Evolutionary conservation across 257 asterid species (phyloP), one percentile per base, ranked within the genome.

Genomic region (Misopates orontium): DNA sequence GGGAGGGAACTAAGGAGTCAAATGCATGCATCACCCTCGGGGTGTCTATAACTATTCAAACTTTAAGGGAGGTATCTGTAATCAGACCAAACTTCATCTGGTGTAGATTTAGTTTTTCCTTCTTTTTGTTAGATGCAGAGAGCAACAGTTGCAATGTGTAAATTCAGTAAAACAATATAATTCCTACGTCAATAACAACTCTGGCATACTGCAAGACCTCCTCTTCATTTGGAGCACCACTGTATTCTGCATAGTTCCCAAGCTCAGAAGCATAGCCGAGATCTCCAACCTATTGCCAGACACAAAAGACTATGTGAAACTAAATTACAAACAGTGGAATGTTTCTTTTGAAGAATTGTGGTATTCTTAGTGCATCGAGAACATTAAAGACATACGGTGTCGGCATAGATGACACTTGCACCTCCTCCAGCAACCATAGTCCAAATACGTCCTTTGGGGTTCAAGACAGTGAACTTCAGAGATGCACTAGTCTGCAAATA

Each of bases 371-470:
- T 42, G 58, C 64, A 42, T 7, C 17, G 36, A 52, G 44, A 64
- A 62, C 19, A n/a, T 20, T 8, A 25, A 77, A 64, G 77, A 74
- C 84, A 8, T 42, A 91, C 96, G 0, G 98, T 92, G 72, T 92
- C 96, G 0, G 98, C 96, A 41, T 92, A 92, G 69, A 92, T 92
- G 71, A 92, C 98, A 74, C 96, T 92, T 62, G 98, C 98, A 40
- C 98, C 98, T 67, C 98, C 98, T 58, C 98, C 98, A 68, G 98
- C 98, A 54, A 92, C 96, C 98, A 89, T 89, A 14, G 98, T 92
- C 98, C 98, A 89, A 71, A 92, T 92, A 59, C 98, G 78, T 45
- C 98, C 98, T 79, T 78, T 85, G 24, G 96, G 96, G 84, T 92
- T 92, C 89, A 92, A 79, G 62, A 92, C 95, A 0, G 96, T 92